Evolutionary conservation across 345 rosid genomes (phyloP), one percentile per base, ranked within the genome.

Genomic region (Gossypium raimondii): DNA sequence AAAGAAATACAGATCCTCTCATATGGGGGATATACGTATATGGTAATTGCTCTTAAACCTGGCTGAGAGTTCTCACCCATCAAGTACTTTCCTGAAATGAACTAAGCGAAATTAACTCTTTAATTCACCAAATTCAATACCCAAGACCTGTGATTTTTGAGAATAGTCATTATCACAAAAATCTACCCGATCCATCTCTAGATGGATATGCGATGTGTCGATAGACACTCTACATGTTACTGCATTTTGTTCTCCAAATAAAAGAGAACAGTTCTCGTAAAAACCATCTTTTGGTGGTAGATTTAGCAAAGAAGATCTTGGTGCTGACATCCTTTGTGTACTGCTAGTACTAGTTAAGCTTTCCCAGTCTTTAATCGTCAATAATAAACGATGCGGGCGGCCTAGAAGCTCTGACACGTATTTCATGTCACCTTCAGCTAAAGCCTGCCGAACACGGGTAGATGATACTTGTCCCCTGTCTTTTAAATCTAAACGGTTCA

Each of bases 401-500:
- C 98, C 99, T 52, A 95, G 86, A 67, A 95, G 96, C 81, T 92
- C 93, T 1, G 96, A 80, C 50, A 91, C 98, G 13, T 93, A 90
- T 55, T 81, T 84, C 90, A 87, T 83, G 72, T 95, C 92, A 63
- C 98, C 99, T 0, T 52, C 77, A 2, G 94, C 91, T 75, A 95
- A 86, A 73, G 97, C 99, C 76, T 84, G 92, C 27, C 98, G 98
- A 71, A 95, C 94, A 61, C 97, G 93, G 22, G 99, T 95, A 43
- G 99, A 93, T 38, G 98, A 92, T 17, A 95, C 98, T 68, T 95
- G 98, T 17, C 98, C 98, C 84, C 80, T 91, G 73, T 95, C 97
- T 78, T 94, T 90, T 38, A 70, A 73, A 80, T 89, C 88, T 38
- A 53, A 82, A 62, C 70, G 24, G 24, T 73, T 76, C 72, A 73